Base-by-base conservation (phyloP, 1,139 yeast genomes). In the Oligophagozyma castellii region DNA sequence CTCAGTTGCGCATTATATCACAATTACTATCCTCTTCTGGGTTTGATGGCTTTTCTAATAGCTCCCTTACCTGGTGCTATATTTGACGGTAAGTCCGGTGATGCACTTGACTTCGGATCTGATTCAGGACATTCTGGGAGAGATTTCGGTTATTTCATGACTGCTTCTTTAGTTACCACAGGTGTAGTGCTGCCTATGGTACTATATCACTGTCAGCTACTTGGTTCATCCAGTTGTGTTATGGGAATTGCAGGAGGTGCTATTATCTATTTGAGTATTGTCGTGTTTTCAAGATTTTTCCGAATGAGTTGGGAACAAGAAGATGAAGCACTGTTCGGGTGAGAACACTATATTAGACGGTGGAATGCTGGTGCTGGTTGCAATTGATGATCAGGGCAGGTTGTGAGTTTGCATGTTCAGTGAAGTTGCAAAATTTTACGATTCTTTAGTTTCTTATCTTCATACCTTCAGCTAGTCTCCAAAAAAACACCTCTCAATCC, bases 171-270 rank as follows among this genome's bases (percentile, higher is more conserved):
- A 31, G 73, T 77, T 3, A 61, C 78, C 5, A 72, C 81, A 51
- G 92, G 89, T 11, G 54, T 76, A 8, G 64, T 73, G 6, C 56
- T 77, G 30, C 89, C 92, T 2, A 41, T 73, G 24, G 71, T 74
- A 5, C 63, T 78, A 24, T 71, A 64, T 49, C 86, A 76, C 48
- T 65, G 71, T 28, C 53, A 60, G 15, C 49, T 75, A 32, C 73
- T 77, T 21, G 63, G 62, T 12, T 47, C 70, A 16, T 69, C 73
- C 23, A 71, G 81, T 16, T 63, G 70, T 47, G 38, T 72, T 5
- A 70, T 77, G 76, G 72, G 84, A 56, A 63, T 72, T 25, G 36
- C 61, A 16, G 92, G 92, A 14, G 92, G 92, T 13, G 53, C 73
- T 36, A 64, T 75, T 29, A 77, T 78, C n/a, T 78, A 78, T 48